Percentiles rank a stretch among this genome's conserved stretches.
Evolutionary conservation across 2,329 filamentous ascomycete species (phyloP).

Genomic region (Aspergillus hortae): DNA sequence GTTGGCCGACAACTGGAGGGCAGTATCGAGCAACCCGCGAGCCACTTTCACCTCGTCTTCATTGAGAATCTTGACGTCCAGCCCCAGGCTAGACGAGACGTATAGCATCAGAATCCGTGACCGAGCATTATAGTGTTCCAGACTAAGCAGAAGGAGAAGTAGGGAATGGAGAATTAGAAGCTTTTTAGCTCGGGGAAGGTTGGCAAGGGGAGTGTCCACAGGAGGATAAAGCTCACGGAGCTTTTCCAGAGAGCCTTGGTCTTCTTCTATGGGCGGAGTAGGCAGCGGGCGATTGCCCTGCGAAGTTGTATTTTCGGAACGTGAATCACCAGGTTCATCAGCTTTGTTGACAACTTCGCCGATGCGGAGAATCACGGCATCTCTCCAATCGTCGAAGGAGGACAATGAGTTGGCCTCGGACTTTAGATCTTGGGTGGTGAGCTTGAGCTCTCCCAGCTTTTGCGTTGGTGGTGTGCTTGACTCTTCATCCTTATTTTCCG

Average conservation of each 20-base stretch:
- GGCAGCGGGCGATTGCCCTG: conserved; percentile 22
- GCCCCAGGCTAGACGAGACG: conserved; percentile 66
- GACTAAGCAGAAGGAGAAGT: conserved; percentile 68
- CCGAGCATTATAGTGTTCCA: conserved; percentile 73
- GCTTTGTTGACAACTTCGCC: conserved; percentile 62
- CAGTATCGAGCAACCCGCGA: conserved; percentile 68
- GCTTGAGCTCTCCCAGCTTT: conserved; percentile 7
- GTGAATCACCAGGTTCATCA: conserved; percentile 41
- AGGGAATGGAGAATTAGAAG: conserved; percentile 69
- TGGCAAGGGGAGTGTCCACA: conserved; percentile 54
- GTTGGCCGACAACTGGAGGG: conserved; percentile 73
- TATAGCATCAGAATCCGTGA: conserved; percentile 69
- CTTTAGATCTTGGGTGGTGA: conserved; percentile 48
- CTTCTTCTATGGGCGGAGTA: conserved; percentile 20
- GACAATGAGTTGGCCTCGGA: conserved; percentile 58
- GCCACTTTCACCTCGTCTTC: conserved; percentile 74
- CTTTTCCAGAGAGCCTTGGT: conserved; percentile 23
- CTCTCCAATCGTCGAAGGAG: conserved; percentile 79
- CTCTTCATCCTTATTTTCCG: too few relatives aligned
- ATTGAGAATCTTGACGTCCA: conserved; percentile 62
- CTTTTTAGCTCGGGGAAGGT: conserved; percentile 41
- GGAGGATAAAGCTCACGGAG: conserved; percentile 52
- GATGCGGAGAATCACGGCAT: conserved; percentile 65
- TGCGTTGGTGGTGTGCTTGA: neutral
- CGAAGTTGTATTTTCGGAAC: conserved; percentile 19